Evolutionary conservation across 495 filamentous ascomycete genomes (phyloP), one percentile per base, ranked within the genome.

Genomic region (Daldinia loculata): DNA sequence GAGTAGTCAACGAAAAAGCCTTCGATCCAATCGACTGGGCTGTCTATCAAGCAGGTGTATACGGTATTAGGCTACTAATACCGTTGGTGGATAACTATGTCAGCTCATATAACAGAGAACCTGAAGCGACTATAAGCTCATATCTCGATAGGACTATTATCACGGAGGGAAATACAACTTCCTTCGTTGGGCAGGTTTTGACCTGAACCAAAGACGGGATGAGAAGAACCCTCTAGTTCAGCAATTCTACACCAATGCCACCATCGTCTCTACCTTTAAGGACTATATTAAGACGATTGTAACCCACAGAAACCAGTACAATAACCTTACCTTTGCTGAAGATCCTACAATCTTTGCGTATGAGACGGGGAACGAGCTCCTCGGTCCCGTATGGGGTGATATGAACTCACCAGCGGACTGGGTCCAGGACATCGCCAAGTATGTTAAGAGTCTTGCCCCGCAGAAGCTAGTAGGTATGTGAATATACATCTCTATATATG

Each of bases 151-250:
- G 77, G 84, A 87, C 69, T 87, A 87, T 59, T 88, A 87, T 69
- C 85, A 87, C 62, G 85, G 85, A 41, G 85, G 85, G n/a, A 87
- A 86, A 74, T 88, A 84, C 73, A 79, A 79, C 65, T 88, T 87
- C 75, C 79, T 87, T 26, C 81, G 86, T 30, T 87, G 81, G 79
- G 68, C 75, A 26, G 84, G 86, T 15, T 83, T 84, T 70, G 78
- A 86, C 65, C 82, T 87, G 51, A 80, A 74, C 6, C 75, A 78
- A 59, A 56, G 36, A 8, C 64, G 45, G 15, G 78, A 83, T 52
- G 69, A 71, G 12, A 76, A 65, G 14, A 80, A 83, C 64, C 80
- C 83, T 6, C 69, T 74, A 14, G 79, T 85, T 27, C 79, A 82
- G 74, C 71, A 84, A 61, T 88, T 87, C 74, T 87, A 87, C 72